Conservation (phyloP, 2,329 filamentous ascomycete species). For the Cytospora paraplurivora region DNA sequence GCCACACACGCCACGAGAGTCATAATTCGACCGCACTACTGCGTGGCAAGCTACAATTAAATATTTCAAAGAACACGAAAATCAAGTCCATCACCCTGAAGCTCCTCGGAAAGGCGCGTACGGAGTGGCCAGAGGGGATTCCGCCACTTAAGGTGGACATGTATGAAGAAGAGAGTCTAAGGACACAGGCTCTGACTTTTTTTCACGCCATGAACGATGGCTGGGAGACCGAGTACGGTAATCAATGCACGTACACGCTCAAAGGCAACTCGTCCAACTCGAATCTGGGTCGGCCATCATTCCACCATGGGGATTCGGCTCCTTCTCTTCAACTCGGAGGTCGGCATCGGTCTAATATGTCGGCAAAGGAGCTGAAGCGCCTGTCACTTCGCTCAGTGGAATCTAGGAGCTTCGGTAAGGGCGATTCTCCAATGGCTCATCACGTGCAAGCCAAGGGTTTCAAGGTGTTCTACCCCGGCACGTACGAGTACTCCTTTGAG, state of each 20-base stretch:
- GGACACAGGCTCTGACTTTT: conserved; percentile 88
- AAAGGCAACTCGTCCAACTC: conserved; percentile 43
- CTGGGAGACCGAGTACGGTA: conserved; percentile 64
- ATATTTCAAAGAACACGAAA: conserved; percentile 86
- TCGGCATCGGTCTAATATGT: conserved; percentile 38
- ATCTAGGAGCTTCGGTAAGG: conserved; percentile 82
- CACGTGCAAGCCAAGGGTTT: conserved; percentile 69
- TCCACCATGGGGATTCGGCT: conserved; percentile 36
- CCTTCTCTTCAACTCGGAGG: conserved; percentile 38
- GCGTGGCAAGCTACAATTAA: conserved; percentile 78
- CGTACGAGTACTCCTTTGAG: conserved; percentile 74
- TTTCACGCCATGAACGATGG: conserved; percentile 76
- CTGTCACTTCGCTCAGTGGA: conserved; percentile 80
- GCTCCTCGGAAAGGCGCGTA: conserved; percentile 81
- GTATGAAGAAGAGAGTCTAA: conserved; percentile 80
- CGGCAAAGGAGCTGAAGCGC: conserved; percentile 60
- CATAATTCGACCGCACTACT: conserved; percentile 76
- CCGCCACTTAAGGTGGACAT: conserved; percentile 83
- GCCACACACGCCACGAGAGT: conserved; percentile 55
- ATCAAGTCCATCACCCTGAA: conserved; percentile 89
- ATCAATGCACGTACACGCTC: conserved; percentile 59
- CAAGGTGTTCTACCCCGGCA: conserved; percentile 78
- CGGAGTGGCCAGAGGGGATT: conserved; percentile 96
- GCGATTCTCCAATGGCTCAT: conserved; percentile 68
- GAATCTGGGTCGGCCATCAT: conserved; percentile 32